Percentiles rank a stretch among this genome's conserved stretches.
Conservation (phyloP, 768 basidiomycete genomes). For the Mycena belliarum region DNA sequence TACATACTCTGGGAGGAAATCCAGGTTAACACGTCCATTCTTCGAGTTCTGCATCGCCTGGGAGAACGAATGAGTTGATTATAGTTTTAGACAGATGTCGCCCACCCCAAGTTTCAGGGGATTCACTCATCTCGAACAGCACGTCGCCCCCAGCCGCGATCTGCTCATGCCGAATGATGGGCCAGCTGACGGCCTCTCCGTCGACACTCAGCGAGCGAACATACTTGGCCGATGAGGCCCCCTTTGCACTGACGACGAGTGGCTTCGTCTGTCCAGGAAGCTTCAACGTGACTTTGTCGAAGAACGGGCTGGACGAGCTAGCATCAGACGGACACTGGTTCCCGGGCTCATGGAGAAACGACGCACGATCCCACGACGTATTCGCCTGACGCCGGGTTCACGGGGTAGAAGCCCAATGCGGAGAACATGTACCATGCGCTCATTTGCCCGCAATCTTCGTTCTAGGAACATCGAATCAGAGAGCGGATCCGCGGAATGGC, state of each 20-base stretch:
- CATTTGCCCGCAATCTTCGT: constrained; percentile 92
- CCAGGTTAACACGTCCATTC: no score
- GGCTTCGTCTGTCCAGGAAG: constrained; percentile 44
- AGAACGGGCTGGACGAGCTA: constrained; percentile 41
- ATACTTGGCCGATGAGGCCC: constrained; percentile 61
- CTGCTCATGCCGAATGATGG: constrained; percentile 62
- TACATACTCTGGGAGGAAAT: no score
- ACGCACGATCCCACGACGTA: constrained; percentile 61
- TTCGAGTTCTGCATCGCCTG: background rate
- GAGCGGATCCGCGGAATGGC: background rate
- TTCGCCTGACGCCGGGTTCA: constrained; percentile 75
- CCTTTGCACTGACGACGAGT: constrained; percentile 55
- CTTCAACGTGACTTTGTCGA: constrained; percentile 53
- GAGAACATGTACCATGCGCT: constrained; percentile 87
- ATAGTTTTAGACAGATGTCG: background rate
- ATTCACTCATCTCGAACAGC: constrained; percentile 64
- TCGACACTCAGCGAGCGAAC: constrained; percentile 62
- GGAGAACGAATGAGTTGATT: background rate
- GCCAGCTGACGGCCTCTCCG: constrained; percentile 40
- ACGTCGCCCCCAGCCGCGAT: constrained; percentile 59
- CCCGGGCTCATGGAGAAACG: background rate
- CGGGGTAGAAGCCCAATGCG: constrained; percentile 82
- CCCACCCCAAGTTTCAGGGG: constrained; percentile 44
- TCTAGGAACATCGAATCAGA: constrained; percentile 40
- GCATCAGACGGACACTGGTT: no score